Evolutionary conservation across 768 basidiomycete genomes (phyloP).

Genomic region (Vararia minispora): DNA sequence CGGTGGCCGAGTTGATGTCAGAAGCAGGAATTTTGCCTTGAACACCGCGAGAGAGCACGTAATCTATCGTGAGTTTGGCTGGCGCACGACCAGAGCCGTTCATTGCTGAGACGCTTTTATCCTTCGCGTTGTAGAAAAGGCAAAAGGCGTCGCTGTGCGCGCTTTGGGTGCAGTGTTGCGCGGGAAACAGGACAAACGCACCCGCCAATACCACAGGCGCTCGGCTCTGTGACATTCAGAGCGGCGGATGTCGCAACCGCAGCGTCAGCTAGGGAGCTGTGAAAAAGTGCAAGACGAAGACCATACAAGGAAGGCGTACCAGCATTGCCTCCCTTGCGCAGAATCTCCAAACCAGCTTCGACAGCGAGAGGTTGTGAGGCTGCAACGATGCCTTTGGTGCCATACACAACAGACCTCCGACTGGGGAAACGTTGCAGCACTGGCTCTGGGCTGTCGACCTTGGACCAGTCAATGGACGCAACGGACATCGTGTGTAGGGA

Average conservation of each 20-base stretch:
- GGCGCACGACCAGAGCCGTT: slow-evolving; percentile 93
- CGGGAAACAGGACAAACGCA: slow-evolving; percentile 21
- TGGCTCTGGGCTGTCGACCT: slow-evolving; percentile 56
- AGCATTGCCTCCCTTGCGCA: slow-evolving; percentile 91
- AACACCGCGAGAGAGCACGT: slow-evolving; percentile 60
- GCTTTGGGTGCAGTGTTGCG: neutral
- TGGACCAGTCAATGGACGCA: slow-evolving; percentile 37
- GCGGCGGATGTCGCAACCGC: slow-evolving; percentile 92
- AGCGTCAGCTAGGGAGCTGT: slow-evolving; percentile 61
- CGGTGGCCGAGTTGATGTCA: slow-evolving; percentile 86
- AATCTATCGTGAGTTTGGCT: slow-evolving; percentile 62
- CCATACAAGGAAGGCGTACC: slow-evolving; percentile 33
- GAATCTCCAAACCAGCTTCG: slow-evolving; percentile 85
- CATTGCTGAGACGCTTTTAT: slow-evolving; percentile 73
- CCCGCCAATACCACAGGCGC: slow-evolving; percentile 90
- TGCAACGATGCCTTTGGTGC: slow-evolving; percentile 57
- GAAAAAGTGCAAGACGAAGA: neutral
- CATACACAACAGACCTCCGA: slow-evolving; percentile 66
- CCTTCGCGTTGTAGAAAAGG: slow-evolving; percentile 79
- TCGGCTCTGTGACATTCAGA: slow-evolving; percentile 84
- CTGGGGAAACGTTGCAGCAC: slow-evolving; percentile 67
- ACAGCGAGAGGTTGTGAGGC: slow-evolving; percentile 87
- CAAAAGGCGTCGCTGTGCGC: slow-evolving; percentile 76
- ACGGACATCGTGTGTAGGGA: no score
- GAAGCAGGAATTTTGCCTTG: slow-evolving; percentile 64